Evolutionary conservation across 2,329 filamentous ascomycete genomes (phyloP).

Genomic region (Neocucurbitaria cava): DNA sequence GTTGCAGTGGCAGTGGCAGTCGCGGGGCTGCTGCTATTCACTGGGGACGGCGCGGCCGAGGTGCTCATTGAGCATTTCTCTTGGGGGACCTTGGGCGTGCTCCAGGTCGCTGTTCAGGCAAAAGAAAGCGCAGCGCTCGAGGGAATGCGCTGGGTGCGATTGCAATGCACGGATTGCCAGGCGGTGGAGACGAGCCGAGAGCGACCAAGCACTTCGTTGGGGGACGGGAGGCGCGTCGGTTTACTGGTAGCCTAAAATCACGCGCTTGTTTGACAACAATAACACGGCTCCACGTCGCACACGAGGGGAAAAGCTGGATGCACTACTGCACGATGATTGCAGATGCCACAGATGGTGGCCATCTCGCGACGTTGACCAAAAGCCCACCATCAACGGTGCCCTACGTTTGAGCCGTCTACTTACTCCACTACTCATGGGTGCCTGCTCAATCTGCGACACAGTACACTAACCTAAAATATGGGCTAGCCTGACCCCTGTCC

Average conservation of each 20-base stretch:
- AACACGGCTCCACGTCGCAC: not conserved
- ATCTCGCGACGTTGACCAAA: no score
- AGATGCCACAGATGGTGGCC: no score
- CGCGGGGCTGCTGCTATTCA: constrained; percentile 29
- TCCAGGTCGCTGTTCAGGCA: constrained; percentile 24
- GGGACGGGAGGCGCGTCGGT: constrained; percentile 2
- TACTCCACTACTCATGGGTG: not conserved
- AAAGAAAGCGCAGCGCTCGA: constrained; percentile 21
- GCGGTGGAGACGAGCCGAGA: constrained; percentile 18
- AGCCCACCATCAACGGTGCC: no score
- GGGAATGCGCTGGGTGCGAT: constrained; percentile 2
- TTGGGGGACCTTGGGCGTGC: constrained; percentile 18
- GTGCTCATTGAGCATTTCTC: constrained; percentile 37
- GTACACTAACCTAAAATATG: no score
- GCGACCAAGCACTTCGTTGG: no score
- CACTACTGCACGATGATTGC: no score
- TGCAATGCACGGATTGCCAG: constrained; percentile 19
- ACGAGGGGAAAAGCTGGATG: constrained; percentile 1
- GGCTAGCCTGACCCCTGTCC: not conserved
- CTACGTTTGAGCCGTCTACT: no score
- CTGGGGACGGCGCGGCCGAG: constrained; percentile 24
- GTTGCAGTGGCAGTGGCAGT: no score
- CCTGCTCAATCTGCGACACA: no score
- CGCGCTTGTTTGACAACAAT: constrained; percentile 12
- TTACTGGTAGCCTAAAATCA: constrained; percentile 4